phyloP scores from a whole-genome alignment of 2,329 filamentous ascomycete species.

The Colletotrichum nymphaeae region DNA sequence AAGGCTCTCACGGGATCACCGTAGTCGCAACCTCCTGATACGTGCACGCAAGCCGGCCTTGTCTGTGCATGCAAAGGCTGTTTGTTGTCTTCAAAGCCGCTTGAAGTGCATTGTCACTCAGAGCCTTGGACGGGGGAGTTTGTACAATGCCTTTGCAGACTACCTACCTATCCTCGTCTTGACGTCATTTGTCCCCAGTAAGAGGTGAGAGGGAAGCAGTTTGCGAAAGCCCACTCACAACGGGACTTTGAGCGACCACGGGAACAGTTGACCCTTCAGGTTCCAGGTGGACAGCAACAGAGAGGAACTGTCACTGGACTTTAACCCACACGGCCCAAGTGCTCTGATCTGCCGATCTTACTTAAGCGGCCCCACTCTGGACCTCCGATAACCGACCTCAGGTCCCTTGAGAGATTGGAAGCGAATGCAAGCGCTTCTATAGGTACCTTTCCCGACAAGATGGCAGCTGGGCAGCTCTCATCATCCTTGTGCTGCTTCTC shows the following conservation, averaged over 20 bases:
- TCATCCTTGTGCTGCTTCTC: background rate
- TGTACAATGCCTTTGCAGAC: slow-evolving; percentile 17
- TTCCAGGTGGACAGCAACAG: too few species aligned
- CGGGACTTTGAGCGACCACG: background rate
- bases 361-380: slow-evolving; percentile 7
- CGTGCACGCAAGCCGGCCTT: slow-evolving; percentile 14
- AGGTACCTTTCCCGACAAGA: background rate
- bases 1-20: slow-evolving; percentile 25
- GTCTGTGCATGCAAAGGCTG: slow-evolving; percentile 24
- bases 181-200: slow-evolving; percentile 31
- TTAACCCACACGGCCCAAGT: background rate
- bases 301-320: too few species aligned
- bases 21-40: slow-evolving; percentile 24
- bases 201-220: slow-evolving; percentile 22
- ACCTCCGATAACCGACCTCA: slow-evolving; percentile 28
- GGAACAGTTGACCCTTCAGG: background rate
- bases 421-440: background rate
- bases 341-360: slow-evolving; percentile 1
- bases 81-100: slow-evolving; percentile 17
- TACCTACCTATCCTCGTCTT: slow-evolving; percentile 1
- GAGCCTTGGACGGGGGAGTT: background rate
- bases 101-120: slow-evolving; percentile 25
- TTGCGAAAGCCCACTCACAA: slow-evolving; percentile 2
- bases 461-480: background rate
- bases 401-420: background rate